Evolutionary conservation across 2,329 filamentous ascomycete genomes (phyloP).

Genomic region (Talaromyces sp.): DNA sequence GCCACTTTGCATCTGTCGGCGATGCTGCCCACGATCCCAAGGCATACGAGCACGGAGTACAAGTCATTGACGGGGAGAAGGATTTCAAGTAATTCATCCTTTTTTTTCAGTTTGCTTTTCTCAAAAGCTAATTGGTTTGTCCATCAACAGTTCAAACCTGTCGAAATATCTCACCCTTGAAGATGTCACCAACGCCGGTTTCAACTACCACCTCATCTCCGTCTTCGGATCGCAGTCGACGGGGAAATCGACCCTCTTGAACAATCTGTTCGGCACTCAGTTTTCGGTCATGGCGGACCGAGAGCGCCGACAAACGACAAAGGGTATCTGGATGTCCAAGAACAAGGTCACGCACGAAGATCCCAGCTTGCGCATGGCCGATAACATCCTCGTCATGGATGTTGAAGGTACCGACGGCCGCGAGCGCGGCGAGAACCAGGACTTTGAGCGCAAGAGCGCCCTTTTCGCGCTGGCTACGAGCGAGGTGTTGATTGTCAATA

Average conservation of each 20-base stretch:
- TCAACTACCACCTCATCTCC: constrained; percentile 99
- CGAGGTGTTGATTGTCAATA: constrained; percentile 96
- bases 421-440: constrained; percentile 94
- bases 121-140: background rate
- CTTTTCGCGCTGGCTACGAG: constrained; percentile 95
- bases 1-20: constrained; percentile 42
- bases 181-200: constrained; percentile 79
- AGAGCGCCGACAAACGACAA: constrained; percentile 92
- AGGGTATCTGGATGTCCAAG: constrained; percentile 99
- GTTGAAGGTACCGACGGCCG: constrained; percentile 96
- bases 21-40: constrained; percentile 30
- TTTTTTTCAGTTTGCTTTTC: background rate
- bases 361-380: constrained; percentile 67
- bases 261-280: constrained; percentile 89
- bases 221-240: constrained; percentile 99
- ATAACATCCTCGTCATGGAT: constrained; percentile 99
- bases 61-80: constrained; percentile 95
- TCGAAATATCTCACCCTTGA: constrained; percentile 76
- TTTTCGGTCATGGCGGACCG: constrained; percentile 98
- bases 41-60: constrained; percentile 83
- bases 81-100: constrained; percentile 76
- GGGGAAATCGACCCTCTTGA: constrained; percentile 94
- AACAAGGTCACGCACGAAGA: constrained; percentile 62
- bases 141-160: constrained; percentile 60
- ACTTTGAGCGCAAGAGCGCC: constrained; percentile 97